Evolutionary conservation across 805 yeast species (phyloP).

Genomic region (Kodamaea lidongshanica): DNA sequence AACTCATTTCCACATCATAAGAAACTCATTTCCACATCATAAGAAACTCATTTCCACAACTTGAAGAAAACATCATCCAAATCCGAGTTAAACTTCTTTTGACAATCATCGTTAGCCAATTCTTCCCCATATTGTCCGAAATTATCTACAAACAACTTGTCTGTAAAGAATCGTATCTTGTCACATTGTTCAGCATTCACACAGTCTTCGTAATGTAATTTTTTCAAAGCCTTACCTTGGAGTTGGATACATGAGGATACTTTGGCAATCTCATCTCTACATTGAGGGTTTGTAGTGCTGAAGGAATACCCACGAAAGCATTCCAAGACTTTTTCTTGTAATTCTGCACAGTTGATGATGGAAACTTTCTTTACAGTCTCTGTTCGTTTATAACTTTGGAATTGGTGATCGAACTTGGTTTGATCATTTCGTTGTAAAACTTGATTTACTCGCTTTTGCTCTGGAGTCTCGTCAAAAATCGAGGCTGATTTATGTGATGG

Average conservation of each 20-base stretch:
- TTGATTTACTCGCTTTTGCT: constrained; percentile 22
- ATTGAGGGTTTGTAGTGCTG: constrained; percentile 20
- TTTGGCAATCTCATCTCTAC: constrained; percentile 24
- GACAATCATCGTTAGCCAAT: constrained; percentile 20
- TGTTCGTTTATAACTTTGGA: constrained; percentile 26
- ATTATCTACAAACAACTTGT: constrained; percentile 28
- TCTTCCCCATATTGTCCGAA: constrained; percentile 34
- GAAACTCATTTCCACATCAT: no score
- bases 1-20: no score
- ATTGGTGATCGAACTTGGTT: constrained; percentile 18
- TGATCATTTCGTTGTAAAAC: constrained; percentile 16
- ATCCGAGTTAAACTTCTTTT: constrained; percentile 22
- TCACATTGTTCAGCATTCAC: constrained; percentile 29
- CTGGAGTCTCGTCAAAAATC: constrained; percentile 20
- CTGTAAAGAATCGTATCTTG: constrained; percentile 31
- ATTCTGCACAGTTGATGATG: constrained; percentile 35
- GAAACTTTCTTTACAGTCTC: constrained; percentile 22
- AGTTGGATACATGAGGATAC: constrained; percentile 26
- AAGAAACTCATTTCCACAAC: constrained; percentile 24
- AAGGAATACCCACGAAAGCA: constrained; percentile 31
- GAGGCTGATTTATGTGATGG: constrained; percentile 22
- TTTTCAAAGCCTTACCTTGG: constrained; percentile 31
- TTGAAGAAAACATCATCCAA: constrained; percentile 25
- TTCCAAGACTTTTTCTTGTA: constrained; percentile 30
- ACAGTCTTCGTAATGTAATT: constrained; percentile 32